phyloP scores from a whole-genome alignment of 768 basidiomycete genomes.

The Boletus patriciae region DNA sequence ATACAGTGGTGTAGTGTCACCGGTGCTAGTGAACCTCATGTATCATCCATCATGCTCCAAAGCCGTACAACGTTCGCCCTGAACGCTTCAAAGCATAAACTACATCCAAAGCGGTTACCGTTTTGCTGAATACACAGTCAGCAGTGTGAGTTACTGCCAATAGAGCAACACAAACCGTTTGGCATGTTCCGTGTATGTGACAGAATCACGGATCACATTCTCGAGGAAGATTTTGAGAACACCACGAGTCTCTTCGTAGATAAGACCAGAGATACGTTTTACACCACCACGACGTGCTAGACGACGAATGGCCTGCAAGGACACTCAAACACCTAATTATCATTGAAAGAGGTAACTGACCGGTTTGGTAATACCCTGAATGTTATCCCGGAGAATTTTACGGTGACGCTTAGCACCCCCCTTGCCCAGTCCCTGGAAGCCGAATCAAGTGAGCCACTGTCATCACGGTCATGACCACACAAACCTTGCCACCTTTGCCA shows the following conservation, averaged over 20 bases:
- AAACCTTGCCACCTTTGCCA: constrained; percentile 77
- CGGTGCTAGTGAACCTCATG: neutral
- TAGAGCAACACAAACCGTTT: constrained; percentile 47
- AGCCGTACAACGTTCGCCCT: constrained; percentile 77
- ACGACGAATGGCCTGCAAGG: constrained; percentile 55
- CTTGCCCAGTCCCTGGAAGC: constrained; percentile 70
- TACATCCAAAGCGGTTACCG: constrained; percentile 83
- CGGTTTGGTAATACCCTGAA: constrained; percentile 48
- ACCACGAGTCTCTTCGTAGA: constrained; percentile 88
- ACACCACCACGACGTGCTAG: constrained; percentile 88
- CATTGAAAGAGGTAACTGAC: neutral
- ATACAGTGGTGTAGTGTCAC: constrained; percentile 4
- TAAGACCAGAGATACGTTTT: constrained; percentile 81
- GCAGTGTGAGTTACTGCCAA: neutral
- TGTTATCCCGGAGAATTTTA: constrained; percentile 78
- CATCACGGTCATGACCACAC: neutral
- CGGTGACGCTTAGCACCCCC: constrained; percentile 82
- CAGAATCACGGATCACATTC: constrained; percentile 81
- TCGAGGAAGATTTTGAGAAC: constrained; percentile 88
- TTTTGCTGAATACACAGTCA: constrained; percentile 44
- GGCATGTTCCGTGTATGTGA: constrained; percentile 91
- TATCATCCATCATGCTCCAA: constrained; percentile 51
- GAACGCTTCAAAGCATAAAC: constrained; percentile 75
- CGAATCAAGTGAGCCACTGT: neutral
- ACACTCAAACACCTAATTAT: neutral